Evolutionary conservation across 768 basidiomycete species (phyloP).

Genomic region (Tylopilus sp.): DNA sequence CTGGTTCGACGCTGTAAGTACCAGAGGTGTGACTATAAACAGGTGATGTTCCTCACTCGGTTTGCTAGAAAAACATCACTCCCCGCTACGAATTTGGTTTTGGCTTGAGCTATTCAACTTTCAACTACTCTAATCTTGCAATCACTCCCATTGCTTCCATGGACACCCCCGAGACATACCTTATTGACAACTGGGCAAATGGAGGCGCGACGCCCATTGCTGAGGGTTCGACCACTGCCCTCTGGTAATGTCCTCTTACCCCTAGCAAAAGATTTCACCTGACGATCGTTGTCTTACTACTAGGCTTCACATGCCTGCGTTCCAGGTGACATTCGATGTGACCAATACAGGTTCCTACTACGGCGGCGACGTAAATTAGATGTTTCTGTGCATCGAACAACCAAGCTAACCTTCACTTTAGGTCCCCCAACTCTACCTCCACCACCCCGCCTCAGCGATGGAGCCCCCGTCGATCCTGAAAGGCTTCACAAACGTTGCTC

Average conservation of each 20-base stretch:
- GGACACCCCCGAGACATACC: slow-evolving; percentile 30
- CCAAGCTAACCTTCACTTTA: slow-evolving; percentile 21
- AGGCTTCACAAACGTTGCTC: slow-evolving; percentile 61
- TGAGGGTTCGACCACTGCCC: slow-evolving; percentile 57
- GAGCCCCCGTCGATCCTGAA: slow-evolving; percentile 72
- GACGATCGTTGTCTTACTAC: neutral
- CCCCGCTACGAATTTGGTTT: slow-evolving; percentile 90
- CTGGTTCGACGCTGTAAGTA: slow-evolving; percentile 63
- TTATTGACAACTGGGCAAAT: slow-evolving; percentile 52
- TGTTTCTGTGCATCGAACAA: neutral
- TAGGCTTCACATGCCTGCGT: slow-evolving; percentile 66
- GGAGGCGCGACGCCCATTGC: slow-evolving; percentile 53
- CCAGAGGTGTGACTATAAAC: slow-evolving; percentile 2
- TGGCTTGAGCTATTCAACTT: slow-evolving; percentile 83
- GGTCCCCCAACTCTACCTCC: slow-evolving; percentile 75
- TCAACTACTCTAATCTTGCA: slow-evolving; percentile 61
- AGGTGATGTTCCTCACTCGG: neutral
- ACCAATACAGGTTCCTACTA: slow-evolving; percentile 57
- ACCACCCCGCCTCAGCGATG: slow-evolving; percentile 56
- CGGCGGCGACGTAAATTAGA: slow-evolving; percentile 59
- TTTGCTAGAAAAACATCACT: slow-evolving; percentile 54
- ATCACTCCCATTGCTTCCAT: slow-evolving; percentile 39
- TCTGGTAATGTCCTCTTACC: slow-evolving; percentile 44
- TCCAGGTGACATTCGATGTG: slow-evolving; percentile 60
- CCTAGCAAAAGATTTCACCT: neutral